Conservation (phyloP, 2,329 filamentous ascomycete genomes). For the Apiospora marii region DNA sequence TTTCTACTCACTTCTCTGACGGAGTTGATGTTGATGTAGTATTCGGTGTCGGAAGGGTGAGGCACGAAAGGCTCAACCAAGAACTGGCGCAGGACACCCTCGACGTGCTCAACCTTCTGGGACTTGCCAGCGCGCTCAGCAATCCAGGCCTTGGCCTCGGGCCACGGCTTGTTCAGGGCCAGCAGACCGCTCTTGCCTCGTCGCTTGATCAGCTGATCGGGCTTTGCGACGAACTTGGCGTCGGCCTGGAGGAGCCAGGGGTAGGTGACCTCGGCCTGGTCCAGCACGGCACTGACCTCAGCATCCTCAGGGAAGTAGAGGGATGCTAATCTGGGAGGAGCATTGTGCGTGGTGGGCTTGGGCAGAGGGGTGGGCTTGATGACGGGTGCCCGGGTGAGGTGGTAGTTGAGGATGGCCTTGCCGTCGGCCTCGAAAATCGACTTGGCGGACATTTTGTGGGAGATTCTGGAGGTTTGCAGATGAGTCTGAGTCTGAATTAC, state of each 20-base stretch:
- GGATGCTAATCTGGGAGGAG: conserved; percentile 87
- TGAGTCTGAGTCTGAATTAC: conserved; percentile 35
- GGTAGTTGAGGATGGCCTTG: conserved; percentile 99
- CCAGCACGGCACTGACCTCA: conserved; percentile 81
- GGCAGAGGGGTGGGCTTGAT: conserved; percentile 98
- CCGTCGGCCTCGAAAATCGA: conserved; percentile 98
- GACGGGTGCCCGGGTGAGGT: conserved; percentile 94
- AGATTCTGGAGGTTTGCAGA: conserved; percentile 31
- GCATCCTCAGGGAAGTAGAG: conserved; percentile 92
- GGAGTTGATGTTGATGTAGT: conserved; percentile 99
- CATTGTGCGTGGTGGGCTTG: conserved; percentile 84
- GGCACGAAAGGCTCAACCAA: conserved; percentile 98
- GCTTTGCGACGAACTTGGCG: conserved; percentile 97
- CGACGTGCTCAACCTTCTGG: conserved; percentile 91
- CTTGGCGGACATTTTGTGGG: conserved; percentile 84
- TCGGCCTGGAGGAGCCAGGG: conserved; percentile 88
- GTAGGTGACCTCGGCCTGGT: conserved; percentile 96
- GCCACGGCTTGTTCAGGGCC: conserved; percentile 96
- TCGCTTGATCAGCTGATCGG: conserved; percentile 99
- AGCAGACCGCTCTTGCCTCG: conserved; percentile 98
- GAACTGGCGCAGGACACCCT: conserved; percentile 91
- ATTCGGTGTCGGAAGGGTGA: conserved; percentile 93
- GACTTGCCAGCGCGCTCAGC: conserved; percentile 89
- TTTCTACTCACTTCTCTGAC: conserved; percentile 89
- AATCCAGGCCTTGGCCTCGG: conserved; percentile 93